Conservation (phyloP, 2,329 filamentous ascomycete genomes). For the Coniochaeta ligniaria region DNA sequence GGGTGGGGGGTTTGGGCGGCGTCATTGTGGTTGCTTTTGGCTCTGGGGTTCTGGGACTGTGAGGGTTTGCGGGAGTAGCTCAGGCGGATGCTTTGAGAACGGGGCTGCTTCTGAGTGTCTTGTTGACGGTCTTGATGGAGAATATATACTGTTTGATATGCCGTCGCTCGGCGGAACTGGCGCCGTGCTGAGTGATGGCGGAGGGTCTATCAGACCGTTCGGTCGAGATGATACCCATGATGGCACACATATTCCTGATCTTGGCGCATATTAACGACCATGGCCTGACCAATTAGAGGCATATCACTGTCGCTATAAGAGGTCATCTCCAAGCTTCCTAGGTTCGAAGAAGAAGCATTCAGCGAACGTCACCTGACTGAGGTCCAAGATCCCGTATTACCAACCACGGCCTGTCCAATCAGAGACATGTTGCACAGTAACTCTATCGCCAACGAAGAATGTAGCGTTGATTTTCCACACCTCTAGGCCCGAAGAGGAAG, state of each 20-base stretch:
- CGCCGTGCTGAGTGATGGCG: not conserved
- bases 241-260: not conserved
- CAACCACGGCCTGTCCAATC: too few species aligned
- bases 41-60: not conserved
- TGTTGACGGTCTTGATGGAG: not conserved
- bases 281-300: not conserved
- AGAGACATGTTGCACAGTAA: too few species aligned
- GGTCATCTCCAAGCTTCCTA: not conserved
- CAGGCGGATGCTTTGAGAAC: not conserved
- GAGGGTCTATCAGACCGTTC: not conserved
- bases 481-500: not conserved
- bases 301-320: not conserved
- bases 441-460: too few species aligned
- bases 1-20: not conserved
- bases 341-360: too few species aligned
- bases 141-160: not conserved
- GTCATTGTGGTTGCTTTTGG: not conserved
- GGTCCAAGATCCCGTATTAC: too few species aligned
- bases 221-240: not conserved
- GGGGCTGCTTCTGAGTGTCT: too few species aligned
- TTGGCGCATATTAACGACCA: not conserved
- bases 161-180: not conserved
- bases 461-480: too few species aligned
- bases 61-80: too few species aligned
- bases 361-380: too few species aligned